Conservation (phyloP, 495 filamentous ascomycete species). For the Baudoinia panamericana region DNA sequence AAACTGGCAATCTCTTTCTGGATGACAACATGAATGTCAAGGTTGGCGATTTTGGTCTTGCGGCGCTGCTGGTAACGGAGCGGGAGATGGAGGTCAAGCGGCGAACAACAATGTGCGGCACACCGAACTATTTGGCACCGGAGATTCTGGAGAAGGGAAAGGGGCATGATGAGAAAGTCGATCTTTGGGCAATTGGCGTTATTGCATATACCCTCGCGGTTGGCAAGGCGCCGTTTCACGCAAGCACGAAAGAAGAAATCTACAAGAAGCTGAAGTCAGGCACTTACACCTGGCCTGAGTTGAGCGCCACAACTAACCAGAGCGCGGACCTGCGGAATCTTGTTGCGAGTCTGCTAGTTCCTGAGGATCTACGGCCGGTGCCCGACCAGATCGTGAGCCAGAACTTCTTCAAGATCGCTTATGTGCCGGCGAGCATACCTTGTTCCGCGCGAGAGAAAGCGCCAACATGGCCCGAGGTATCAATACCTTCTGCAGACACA, state of each 20-base stretch:
- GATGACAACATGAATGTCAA: conserved; percentile 96
- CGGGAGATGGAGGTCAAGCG: conserved; percentile 58
- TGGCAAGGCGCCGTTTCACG: conserved; percentile 33
- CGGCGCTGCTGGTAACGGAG: conserved; percentile 77
- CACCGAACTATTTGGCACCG: conserved; percentile 95
- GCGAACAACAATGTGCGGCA: conserved; percentile 84
- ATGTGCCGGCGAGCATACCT: conserved; percentile 27
- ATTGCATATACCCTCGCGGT: conserved; percentile 53
- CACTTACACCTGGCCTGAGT: conserved; percentile 32
- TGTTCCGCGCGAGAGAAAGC: conserved; percentile 20
- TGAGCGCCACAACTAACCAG: conserved; percentile 27
- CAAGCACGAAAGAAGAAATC: conserved; percentile 32
- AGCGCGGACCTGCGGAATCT: conserved; percentile 30
- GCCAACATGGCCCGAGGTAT: conserved; percentile 28
- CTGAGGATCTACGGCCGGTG: conserved; percentile 29
- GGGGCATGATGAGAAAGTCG: conserved; percentile 84
- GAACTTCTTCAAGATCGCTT: conserved; percentile 31
- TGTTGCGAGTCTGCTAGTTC: conserved; percentile 29
- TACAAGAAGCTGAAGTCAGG: conserved; percentile 31
- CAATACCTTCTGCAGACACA: conserved; percentile 26
- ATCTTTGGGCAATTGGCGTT: conserved; percentile 93
- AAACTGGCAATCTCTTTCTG: conserved; percentile 95
- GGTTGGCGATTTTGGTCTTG: conserved; percentile 92
- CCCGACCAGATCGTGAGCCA: conserved; percentile 34
- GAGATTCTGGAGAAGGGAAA: conserved; percentile 82